These are phyloP conservation scores for Chaetomium olivaceum DNA, from an alignment of 2,329 filamentous ascomycete species.

Conservation along the genomic window DNA sequence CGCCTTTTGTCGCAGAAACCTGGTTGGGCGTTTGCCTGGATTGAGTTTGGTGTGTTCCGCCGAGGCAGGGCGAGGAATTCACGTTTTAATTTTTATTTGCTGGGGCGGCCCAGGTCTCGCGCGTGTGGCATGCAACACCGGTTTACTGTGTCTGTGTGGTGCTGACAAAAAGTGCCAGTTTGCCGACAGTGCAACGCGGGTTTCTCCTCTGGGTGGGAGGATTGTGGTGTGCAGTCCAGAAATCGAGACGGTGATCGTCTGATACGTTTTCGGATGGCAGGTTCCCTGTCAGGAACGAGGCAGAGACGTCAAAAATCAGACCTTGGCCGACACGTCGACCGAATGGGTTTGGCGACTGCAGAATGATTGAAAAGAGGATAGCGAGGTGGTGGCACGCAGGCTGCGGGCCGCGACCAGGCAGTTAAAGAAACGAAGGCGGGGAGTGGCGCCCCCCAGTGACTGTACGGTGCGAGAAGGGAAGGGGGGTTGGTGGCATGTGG, in stretches of 20 bases:
- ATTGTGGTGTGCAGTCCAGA: constrained; percentile 10
- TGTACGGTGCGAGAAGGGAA: constrained; percentile 28
- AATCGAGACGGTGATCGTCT: constrained; percentile 28
- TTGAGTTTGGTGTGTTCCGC: constrained; percentile 49
- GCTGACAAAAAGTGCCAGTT: constrained; percentile 26
- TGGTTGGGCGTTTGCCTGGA: constrained; percentile 53
- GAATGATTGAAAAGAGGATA: constrained; percentile 54
- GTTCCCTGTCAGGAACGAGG: constrained; percentile 45
- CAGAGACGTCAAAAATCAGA: constrained; percentile 34
- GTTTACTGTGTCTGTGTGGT: constrained; percentile 18
- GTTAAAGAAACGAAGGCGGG: constrained; percentile 42
- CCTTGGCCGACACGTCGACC: constrained; percentile 46
- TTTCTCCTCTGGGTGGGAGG: constrained; percentile 12
- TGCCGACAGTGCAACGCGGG: constrained; percentile 30
- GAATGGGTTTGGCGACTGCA: constrained; percentile 51
- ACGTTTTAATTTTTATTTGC: constrained; percentile 44
- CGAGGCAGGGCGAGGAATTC: constrained; percentile 52
- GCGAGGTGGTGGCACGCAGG: constrained; percentile 51
- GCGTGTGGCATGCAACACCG: constrained; percentile 36
- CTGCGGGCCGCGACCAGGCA: constrained; percentile 45
- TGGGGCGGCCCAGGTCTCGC: constrained; percentile 35
- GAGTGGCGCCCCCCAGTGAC: constrained; percentile 32
- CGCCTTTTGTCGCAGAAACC: constrained; percentile 56
- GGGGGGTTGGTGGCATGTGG: constrained; percentile 30
- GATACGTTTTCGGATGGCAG: constrained; percentile 40